Evolutionary conservation across 192 early-diverging fungal species (phyloP), one percentile per base, ranked within the genome.

Genomic region (Lobosporangium transversale): DNA sequence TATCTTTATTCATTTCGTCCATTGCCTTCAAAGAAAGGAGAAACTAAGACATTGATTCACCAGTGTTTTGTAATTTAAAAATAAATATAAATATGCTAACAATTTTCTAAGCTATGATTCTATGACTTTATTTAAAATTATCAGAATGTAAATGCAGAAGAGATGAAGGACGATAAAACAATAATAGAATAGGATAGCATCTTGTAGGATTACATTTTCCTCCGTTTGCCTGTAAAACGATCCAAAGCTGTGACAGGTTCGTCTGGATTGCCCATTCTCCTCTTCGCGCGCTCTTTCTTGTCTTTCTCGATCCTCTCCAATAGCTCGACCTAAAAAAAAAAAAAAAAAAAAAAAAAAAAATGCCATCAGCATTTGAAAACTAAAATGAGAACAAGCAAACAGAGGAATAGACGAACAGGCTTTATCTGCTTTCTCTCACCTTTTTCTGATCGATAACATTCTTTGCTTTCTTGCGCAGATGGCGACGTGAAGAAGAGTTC

Each of bases 371-470:
- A n/a, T n/a, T n/a, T n/a, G n/a, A n/a, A n/a, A n/a, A n/a, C n/a
- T 12, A 21, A 58, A 6, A 43, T 33, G 5, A 27, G 9, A 18
- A 17, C 33, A 4, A 18, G 43, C 0, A 23, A 30, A 51, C 21
- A 20, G 24, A 43, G 30, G 23, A 2, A n/a, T 11, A 10, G 10
- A 40, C n/a, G 2, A 45, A 44, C 4, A 21, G 21, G n/a, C 18
- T n/a, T n/a, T n/a, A n/a, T n/a, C n/a, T n/a, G n/a, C n/a, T n/a
- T n/a, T n/a, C n/a, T n/a, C 15, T 18, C 65, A 91, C 88, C 82
- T 89, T 82, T 62, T 82, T 81, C 45, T 85, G 87, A 75, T 97
- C 95, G 42, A 94, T 80, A 51, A 97, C 81, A 63, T 97, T 95
- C 42, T 85, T 80, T 79, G 93, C 88, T 74, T 92, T 89, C 80